Percentiles rank a stretch among this genome's conserved stretches.
Conservation (phyloP, 441 rosid species). For the Rhodomyrtus psidioides region DNA sequence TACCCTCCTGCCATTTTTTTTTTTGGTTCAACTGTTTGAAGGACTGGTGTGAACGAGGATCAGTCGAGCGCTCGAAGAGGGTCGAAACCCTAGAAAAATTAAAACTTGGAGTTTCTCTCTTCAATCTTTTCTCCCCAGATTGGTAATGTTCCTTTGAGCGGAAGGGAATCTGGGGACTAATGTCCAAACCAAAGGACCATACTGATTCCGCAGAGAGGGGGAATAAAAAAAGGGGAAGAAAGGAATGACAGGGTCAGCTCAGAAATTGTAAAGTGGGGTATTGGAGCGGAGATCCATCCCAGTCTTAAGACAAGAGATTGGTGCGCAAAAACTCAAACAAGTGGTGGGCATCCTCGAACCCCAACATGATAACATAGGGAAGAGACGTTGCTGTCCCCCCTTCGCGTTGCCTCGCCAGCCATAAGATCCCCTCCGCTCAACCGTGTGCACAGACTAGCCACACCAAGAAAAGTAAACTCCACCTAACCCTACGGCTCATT, state of each 20-base stretch:
- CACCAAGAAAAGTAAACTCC: not conserved
- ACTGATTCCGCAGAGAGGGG: not conserved
- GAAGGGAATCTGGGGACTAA: not conserved
- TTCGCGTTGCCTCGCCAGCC: not conserved
- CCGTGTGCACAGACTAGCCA: not conserved
- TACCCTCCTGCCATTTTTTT: too few relatives aligned
- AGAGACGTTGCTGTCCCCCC: not conserved
- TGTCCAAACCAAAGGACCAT: not conserved
- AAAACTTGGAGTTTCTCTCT: not conserved
- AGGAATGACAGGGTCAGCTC: not conserved
- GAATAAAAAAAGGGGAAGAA: too few relatives aligned
- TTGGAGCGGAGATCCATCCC: not conserved
- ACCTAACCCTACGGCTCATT: not conserved
- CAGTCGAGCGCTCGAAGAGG: not conserved
- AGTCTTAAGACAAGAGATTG: not conserved
- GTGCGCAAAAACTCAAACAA: not conserved
- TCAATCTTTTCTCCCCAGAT: too few relatives aligned
- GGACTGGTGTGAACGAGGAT: not conserved
- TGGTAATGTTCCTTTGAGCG: too few relatives aligned
- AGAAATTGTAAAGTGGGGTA: not conserved
- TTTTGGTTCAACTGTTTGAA: not conserved
- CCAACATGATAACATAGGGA: not conserved
- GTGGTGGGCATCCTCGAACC: not conserved
- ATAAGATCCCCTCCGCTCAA: not conserved
- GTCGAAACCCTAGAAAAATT: not conserved